phyloP scores from a whole-genome alignment of 208 protist genomes.

The Leptomonas seymouri region DNA sequence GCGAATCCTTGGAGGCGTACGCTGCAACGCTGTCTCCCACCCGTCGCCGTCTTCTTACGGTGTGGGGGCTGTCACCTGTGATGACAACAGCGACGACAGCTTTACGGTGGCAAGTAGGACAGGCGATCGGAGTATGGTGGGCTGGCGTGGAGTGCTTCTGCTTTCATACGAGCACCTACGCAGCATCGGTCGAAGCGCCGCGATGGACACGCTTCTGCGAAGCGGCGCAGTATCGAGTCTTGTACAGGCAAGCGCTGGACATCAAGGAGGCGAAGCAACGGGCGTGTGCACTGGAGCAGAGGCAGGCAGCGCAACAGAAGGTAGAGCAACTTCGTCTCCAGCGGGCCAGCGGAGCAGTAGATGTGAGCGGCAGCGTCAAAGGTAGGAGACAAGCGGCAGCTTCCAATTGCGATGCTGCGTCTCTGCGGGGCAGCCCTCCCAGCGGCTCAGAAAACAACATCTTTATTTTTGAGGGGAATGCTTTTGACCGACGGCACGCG shows the following conservation, averaged over 20 bases:
- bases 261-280: slow-evolving; percentile 10
- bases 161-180: slow-evolving; percentile 9
- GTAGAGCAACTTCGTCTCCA: slow-evolving; percentile 22
- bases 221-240: background rate
- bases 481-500: background rate
- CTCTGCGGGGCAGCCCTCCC: too few species aligned
- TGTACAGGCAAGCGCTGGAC: background rate
- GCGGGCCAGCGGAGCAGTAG: slow-evolving; percentile 1
- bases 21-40: background rate
- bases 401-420: background rate
- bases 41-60: slow-evolving; percentile 7
- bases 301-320: slow-evolving; percentile 20
- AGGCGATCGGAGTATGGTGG: slow-evolving; percentile 29
- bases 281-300: slow-evolving; percentile 6
- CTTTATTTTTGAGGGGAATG: background rate
- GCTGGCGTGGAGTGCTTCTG: slow-evolving; percentile 26
- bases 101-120: slow-evolving; percentile 5
- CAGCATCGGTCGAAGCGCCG: background rate
- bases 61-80: slow-evolving; percentile 9
- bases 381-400: background rate
- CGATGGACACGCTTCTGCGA: background rate
- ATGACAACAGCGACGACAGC: background rate
- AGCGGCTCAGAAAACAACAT: too few species aligned
- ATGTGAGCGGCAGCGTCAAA: background rate
- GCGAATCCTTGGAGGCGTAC: slow-evolving; percentile 3